Base-by-base conservation (phyloP, 331 rosid genomes). In the Malus hybrid region DNA sequence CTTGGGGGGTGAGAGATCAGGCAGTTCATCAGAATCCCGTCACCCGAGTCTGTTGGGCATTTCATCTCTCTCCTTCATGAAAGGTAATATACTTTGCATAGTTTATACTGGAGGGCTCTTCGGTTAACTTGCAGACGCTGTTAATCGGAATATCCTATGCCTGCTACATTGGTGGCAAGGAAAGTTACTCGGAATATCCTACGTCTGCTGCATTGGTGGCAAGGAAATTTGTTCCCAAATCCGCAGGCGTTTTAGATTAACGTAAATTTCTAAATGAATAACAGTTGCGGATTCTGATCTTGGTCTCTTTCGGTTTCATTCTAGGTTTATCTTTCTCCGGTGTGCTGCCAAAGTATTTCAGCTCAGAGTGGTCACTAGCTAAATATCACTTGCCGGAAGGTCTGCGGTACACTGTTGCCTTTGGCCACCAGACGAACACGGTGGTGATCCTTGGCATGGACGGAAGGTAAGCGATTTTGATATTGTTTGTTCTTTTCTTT, bases 351-450 rank as follows among this genome's bases (percentile, higher is more conserved):
- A 90, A 65, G 82, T 92, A 90, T 73, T 90, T 92, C 80, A 89
- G 86, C 81, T 92, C 97, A 32, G 93, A 92, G 78, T 88, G 97
- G 97, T 92, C 97, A 15, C 86, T 88, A 70, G 97, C 96, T 62
- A 88, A 88, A 66, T 88, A 89, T 82, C 96, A 85, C 73, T 78
- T 92, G 88, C 88, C 81, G 33, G 96, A 85, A 84, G 90, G 90
- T 70, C 63, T 81, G 73, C 86, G 80, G 50, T 80, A 85, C 81
- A 29, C 59, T 52, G 97, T 88, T 81, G 86, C 93, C 71, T 92
- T 92, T 72, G 96, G 96, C 32, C 97, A 92, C 67, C 96, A 90
- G 73, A 89, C 83, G 87, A 86, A 88, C 75, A 88, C 92, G 12
- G 66, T 92, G 27, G 84, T 86, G 39, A 87, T 90, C 79, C 89